These are phyloP conservation scores for Trichoderma virens DNA, from an alignment of 495 filamentous ascomycete species.

Conservation along the genomic window DNA sequence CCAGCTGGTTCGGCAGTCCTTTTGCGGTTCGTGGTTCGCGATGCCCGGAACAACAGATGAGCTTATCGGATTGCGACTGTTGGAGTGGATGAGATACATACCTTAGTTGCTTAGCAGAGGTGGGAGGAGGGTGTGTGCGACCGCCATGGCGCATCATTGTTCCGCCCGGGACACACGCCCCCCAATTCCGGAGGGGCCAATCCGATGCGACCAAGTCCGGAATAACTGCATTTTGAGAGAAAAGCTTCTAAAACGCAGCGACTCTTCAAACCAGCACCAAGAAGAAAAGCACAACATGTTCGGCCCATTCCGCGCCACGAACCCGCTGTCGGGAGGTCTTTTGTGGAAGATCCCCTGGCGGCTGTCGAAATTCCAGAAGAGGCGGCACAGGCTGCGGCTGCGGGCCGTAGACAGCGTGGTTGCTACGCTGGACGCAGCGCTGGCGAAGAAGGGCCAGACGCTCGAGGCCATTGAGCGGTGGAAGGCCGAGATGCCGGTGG, in stretches of 20 bases:
- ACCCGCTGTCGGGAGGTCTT: slow-evolving; percentile 42
- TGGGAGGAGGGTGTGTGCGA: slow-evolving; percentile 2
- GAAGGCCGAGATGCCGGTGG: slow-evolving; percentile 91
- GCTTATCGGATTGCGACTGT: too few relatives aligned
- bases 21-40: too few relatives aligned
- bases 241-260: not conserved
- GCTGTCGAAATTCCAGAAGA: slow-evolving; percentile 82
- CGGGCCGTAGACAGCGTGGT: slow-evolving; percentile 80
- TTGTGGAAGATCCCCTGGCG: slow-evolving; percentile 97
- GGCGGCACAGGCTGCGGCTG: slow-evolving; percentile 78
- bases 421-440: slow-evolving; percentile 63
- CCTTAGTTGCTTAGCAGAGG: not conserved
- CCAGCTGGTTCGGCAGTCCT: too few relatives aligned
- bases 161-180: not conserved
- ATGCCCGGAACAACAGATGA: too few relatives aligned
- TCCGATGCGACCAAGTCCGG: slow-evolving; percentile 1
- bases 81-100: not conserved
- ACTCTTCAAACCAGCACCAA: not conserved
- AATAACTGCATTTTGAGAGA: not conserved
- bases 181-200: not conserved
- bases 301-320: slow-evolving; percentile 65
- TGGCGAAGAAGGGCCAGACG: slow-evolving; percentile 60
- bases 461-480: slow-evolving; percentile 73
- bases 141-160: not conserved
- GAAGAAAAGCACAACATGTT: slow-evolving; percentile 44